Percentiles rank a stretch among this genome's conserved stretches.
Evolutionary conservation across 2,329 filamentous ascomycete genomes (phyloP).

Genomic region (Helotiales sp.): DNA sequence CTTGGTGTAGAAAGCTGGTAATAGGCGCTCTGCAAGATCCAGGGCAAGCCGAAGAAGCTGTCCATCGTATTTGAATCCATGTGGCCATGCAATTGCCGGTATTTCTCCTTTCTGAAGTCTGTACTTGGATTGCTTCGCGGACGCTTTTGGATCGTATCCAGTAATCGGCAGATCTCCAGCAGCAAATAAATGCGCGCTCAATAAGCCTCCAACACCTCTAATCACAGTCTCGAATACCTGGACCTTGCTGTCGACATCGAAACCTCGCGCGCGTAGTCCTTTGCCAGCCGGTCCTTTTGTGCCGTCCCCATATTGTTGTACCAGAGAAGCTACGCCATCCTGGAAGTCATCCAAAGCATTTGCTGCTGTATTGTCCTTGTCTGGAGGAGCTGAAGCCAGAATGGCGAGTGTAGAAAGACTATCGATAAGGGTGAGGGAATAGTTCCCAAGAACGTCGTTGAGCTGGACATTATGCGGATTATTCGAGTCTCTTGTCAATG

Average conservation of each 20-base stretch:
- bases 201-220: slow-evolving; percentile 81
- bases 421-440: slow-evolving; percentile 93
- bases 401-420: slow-evolving; percentile 93
- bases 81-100: slow-evolving; percentile 67
- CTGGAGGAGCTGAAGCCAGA: slow-evolving; percentile 71
- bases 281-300: slow-evolving; percentile 64
- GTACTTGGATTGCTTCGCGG: slow-evolving; percentile 25
- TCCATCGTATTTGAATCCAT: slow-evolving; percentile 81
- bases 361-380: slow-evolving; percentile 51
- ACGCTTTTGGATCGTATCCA: slow-evolving; percentile 62
- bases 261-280: slow-evolving; percentile 74
- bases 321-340: slow-evolving; percentile 71
- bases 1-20: slow-evolving; percentile 88
- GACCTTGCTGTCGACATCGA: slow-evolving; percentile 96
- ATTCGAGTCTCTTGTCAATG: slow-evolving; percentile 78
- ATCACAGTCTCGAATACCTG: slow-evolving; percentile 99
- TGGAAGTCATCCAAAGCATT: slow-evolving; percentile 77
- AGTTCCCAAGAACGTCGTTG: slow-evolving; percentile 96
- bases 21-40: slow-evolving; percentile 78
- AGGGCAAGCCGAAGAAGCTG: slow-evolving; percentile 87
- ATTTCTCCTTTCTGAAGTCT: slow-evolving; percentile 45
- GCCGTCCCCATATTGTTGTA: slow-evolving; percentile 86
- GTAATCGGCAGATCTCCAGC: slow-evolving; percentile 84
- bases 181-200: slow-evolving; percentile 93
- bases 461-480: slow-evolving; percentile 81